A percentile compares a stretch with the other conserved stretches of the same genome.
Evolutionary conservation across 2,329 filamentous ascomycete genomes (phyloP).

Genomic region (Emericellopsis atlantica): DNA sequence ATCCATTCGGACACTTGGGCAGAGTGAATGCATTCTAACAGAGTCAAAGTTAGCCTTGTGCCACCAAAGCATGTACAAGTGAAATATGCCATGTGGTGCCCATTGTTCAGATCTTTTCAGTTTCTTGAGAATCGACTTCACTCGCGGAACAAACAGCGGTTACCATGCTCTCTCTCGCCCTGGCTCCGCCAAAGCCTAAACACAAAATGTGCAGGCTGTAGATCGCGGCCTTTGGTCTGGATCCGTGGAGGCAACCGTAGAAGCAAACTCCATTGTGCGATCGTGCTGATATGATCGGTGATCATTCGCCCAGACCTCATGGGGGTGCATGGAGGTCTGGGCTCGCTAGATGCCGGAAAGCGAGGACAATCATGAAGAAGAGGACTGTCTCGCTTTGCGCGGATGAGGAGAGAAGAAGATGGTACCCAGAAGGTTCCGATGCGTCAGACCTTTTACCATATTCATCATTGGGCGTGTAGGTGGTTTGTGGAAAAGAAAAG

Average conservation of each 20-base stretch:
- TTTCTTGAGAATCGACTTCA: slow-evolving; percentile 39
- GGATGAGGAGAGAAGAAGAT: not conserved
- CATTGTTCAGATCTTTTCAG: slow-evolving; percentile 63
- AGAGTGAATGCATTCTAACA: no score
- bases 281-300: not conserved
- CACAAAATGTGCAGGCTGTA: slow-evolving; percentile 19
- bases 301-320: no score
- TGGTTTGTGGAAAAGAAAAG: not conserved
- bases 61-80: no score
- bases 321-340: no score
- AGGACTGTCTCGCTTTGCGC: not conserved
- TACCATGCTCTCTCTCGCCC: slow-evolving; percentile 17
- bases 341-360: no score
- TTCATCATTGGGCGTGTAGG: slow-evolving; percentile 31
- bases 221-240: slow-evolving; percentile 48
- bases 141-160: slow-evolving; percentile 33
- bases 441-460: slow-evolving; percentile 57
- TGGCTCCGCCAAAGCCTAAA: slow-evolving; percentile 1
- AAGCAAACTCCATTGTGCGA: slow-evolving; percentile 2
- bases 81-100: no score
- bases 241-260: slow-evolving; percentile 17
- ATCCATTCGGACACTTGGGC: no score
- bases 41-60: no score
- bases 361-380: not conserved
- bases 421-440: slow-evolving; percentile 28